phyloP scores from a whole-genome alignment of 805 yeast species.

The Metschnikowia hibisci region DNA sequence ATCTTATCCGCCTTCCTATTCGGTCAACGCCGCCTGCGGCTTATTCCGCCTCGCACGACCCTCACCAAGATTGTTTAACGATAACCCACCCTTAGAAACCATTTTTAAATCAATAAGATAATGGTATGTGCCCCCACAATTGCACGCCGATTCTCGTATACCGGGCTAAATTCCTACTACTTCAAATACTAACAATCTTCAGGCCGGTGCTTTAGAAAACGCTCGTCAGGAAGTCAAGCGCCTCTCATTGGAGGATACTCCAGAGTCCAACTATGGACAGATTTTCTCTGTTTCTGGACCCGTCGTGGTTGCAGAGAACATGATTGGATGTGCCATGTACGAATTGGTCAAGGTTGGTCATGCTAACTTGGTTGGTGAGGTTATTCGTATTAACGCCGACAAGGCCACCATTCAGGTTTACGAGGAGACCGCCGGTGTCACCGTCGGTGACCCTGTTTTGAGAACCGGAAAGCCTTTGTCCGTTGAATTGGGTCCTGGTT shows the following conservation, averaged over 20 bases:
- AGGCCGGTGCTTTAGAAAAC: conserved; percentile 97
- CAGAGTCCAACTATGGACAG: conserved; percentile 79
- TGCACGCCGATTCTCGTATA: not conserved
- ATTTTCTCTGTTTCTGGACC: conserved; percentile 97
- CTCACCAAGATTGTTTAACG: conserved; percentile 6
- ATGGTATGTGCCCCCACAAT: conserved; percentile 10
- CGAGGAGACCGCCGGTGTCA: conserved; percentile 99
- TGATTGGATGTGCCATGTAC: conserved; percentile 99
- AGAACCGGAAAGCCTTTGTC: conserved; percentile 99
- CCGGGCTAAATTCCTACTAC: too few relatives aligned
- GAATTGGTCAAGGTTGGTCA: conserved; percentile 98
- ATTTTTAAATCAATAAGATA: not conserved
- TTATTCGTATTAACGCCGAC: conserved; percentile 92
- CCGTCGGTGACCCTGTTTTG: conserved; percentile 97
- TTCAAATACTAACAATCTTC: conserved; percentile 8
- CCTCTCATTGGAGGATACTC: conserved; percentile 66
- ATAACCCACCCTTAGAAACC: conserved; percentile 1
- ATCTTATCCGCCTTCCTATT: conserved; percentile 7
- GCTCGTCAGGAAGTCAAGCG: conserved; percentile 92
- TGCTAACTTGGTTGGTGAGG: conserved; percentile 95
- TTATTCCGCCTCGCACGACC: conserved; percentile 6
- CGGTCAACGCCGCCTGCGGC: conserved; percentile 10
- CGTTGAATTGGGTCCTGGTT: conserved; percentile 98
- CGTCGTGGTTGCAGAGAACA: conserved; percentile 94
- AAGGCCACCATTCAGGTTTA: conserved; percentile 98